phyloP scores from a whole-genome alignment of 768 basidiomycete genomes.

The Xerocomellus dryophilus region DNA sequence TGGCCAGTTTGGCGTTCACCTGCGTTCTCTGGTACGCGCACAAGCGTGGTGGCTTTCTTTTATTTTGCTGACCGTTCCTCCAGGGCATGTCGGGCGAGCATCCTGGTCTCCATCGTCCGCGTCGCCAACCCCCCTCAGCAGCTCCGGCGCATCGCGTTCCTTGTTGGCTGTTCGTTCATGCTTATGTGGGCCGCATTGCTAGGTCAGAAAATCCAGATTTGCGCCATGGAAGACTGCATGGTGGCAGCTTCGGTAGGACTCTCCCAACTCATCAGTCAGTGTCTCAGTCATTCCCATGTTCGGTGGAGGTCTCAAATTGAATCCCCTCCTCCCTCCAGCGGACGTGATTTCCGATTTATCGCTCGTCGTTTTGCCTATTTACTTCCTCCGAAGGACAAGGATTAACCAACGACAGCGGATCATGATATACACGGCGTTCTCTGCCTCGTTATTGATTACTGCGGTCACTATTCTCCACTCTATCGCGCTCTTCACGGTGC shows the following conservation, averaged over 20 bases:
- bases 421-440: slow-evolving; percentile 19
- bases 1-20: slow-evolving; percentile 10
- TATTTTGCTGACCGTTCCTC: background rate
- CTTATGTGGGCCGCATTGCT: slow-evolving; percentile 26
- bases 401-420: slow-evolving; percentile 14
- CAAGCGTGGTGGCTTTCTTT: background rate
- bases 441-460: slow-evolving; percentile 18
- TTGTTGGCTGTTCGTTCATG: slow-evolving; percentile 15
- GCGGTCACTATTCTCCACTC: slow-evolving; percentile 21
- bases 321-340: slow-evolving; percentile 5
- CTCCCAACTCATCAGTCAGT: slow-evolving; percentile 23
- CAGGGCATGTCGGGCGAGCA: slow-evolving; percentile 27
- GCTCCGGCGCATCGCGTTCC: slow-evolving; percentile 1
- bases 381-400: slow-evolving; percentile 2
- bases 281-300: background rate
- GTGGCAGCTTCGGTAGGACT: slow-evolving; percentile 8
- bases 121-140: slow-evolving; percentile 10
- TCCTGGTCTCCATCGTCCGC: slow-evolving; percentile 24
- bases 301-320: background rate
- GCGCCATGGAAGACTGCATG: background rate
- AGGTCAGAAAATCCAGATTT: slow-evolving; percentile 14
- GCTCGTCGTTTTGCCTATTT: slow-evolving; percentile 21
- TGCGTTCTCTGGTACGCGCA: slow-evolving; percentile 22
- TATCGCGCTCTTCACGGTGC: background rate
- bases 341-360: slow-evolving; percentile 17